Evolutionary conservation across 306 rosid species (phyloP).

Genomic region (Morella rubra): DNA sequence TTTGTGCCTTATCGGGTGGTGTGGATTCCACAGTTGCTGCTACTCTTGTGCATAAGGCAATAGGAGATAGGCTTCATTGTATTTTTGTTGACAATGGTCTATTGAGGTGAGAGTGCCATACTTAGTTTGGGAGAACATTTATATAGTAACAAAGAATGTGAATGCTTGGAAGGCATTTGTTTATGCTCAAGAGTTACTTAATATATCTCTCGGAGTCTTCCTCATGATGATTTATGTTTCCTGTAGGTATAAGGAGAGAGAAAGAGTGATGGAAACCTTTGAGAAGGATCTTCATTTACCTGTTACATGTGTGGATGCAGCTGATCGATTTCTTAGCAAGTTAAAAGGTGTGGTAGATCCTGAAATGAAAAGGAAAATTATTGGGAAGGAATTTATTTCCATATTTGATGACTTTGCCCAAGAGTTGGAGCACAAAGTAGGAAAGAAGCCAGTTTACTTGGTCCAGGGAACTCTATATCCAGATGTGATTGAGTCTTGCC

Average conservation of each 20-base stretch:
- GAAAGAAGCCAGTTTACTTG: constrained; percentile 63
- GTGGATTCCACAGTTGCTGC: constrained; percentile 99
- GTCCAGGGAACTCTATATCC: constrained; percentile 97
- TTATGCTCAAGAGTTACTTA: neutral
- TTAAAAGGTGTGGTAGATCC: constrained; percentile 93
- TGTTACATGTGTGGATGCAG: constrained; percentile 77
- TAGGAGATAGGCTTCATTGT: constrained; percentile 93
- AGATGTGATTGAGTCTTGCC: constrained; percentile 95
- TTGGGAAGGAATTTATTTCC: constrained; percentile 82
- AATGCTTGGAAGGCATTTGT: neutral
- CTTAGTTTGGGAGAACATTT: neutral
- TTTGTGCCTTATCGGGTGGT: constrained; percentile 94
- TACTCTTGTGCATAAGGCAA: constrained; percentile 86
- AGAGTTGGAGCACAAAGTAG: constrained; percentile 59
- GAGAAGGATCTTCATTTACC: constrained; percentile 88
- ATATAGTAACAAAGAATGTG: neutral
- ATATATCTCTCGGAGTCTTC: neutral
- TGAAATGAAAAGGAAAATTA: constrained; percentile 84
- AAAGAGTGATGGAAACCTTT: constrained; percentile 87
- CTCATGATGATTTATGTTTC: constrained; percentile 5
- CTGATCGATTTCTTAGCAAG: constrained; percentile 61
- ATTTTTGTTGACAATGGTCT: constrained; percentile 92
- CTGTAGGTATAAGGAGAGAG: constrained; percentile 79
- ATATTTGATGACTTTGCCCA: constrained; percentile 82
- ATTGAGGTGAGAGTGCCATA: constrained; percentile 54